Base-by-base conservation (phyloP, 352 stramenopile genomes). In the Aphanomyces astaci region DNA sequence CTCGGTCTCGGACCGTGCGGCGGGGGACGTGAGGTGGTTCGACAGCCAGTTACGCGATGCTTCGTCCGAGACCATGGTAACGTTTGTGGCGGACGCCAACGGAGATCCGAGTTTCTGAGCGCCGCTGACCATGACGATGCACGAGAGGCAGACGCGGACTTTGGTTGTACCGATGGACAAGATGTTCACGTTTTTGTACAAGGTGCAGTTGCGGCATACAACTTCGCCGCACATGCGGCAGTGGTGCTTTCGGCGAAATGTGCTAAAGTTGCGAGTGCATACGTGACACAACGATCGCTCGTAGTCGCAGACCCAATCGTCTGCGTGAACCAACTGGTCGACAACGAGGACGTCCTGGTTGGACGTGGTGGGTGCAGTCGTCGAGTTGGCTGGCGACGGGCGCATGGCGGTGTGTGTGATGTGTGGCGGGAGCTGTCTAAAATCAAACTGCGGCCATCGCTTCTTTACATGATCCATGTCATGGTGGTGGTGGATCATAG, bases 191-290 rank as follows among this genome's bases (percentile, higher is more conserved):
- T 69, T 54, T 28, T 69, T 68, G 53, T 72, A 27, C 22, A 68
- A 46, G 3, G 66, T 72, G 49, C 66, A 72, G 28, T 72, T 72
- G 31, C 66, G 60, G 22, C 66, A 72, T 11, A 72, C 66, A 24
- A 72, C 66, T 72, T 72, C 66, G 46, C 66, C 66, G 39, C 66
- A 72, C 82, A 92, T 92, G 64, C 85, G 82, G 72, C 85, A 94
- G 74, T 94, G 85, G 74, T 94, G 85, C 72, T 94, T 94, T 73
- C 85, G 85, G 40, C 83, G 83, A 70, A 94, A 94, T 17, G 83
- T 84, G 63, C 78, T 79, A 46, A 94, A 94, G 22, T 76, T 74
- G 48, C 85, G 82, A 48, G 82, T 89, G 75, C 85, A 94, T 28
- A 94, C 85, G 60, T 83, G 76, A 75, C 85, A 94, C 31, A 89